These are phyloP conservation scores for Phoenix roebelenii DNA, from an alignment of 176 grass and related monocot species.

Conservation along the genomic window DNA sequence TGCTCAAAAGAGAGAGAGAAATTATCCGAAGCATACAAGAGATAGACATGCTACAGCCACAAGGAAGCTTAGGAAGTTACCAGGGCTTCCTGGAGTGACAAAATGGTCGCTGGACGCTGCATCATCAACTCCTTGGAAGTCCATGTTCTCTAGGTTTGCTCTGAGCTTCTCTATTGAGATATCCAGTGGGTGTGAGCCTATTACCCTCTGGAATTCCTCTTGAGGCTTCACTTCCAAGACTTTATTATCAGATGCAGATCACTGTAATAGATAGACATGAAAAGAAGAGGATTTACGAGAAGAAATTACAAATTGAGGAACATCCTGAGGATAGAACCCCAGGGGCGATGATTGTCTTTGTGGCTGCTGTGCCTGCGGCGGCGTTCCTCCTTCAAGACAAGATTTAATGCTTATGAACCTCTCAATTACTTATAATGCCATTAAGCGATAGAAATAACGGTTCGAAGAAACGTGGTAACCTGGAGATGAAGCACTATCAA, in stretches of 20 bases:
- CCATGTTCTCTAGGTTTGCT: slow-evolving; percentile 29
- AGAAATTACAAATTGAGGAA: slow-evolving; percentile 27
- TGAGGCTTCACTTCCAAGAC: slow-evolving; percentile 40
- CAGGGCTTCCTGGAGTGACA: slow-evolving; percentile 64
- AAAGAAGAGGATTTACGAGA: background rate
- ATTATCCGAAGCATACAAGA: background rate
- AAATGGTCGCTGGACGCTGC: slow-evolving; percentile 34
- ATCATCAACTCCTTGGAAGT: slow-evolving; percentile 29
- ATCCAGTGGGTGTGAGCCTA: slow-evolving; percentile 26
- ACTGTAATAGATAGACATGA: slow-evolving; percentile 9
- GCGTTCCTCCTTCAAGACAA: slow-evolving; percentile 26
- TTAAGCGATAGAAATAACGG: too few relatives aligned
- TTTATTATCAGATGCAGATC: slow-evolving; percentile 8
- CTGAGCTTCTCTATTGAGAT: slow-evolving; percentile 51
- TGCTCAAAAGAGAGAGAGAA: background rate
- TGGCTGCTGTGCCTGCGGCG: slow-evolving; percentile 31
- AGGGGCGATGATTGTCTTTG: slow-evolving; percentile 28
- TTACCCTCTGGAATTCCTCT: slow-evolving; percentile 35
- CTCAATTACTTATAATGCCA: background rate
- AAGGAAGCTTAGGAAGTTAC: slow-evolving; percentile 31
- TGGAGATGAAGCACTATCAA: slow-evolving; percentile 28
- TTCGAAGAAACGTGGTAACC: slow-evolving; percentile 24
- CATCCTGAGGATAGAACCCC: slow-evolving; percentile 33
- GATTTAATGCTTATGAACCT: slow-evolving; percentile 16
- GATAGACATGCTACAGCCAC: background rate